phyloP scores from a whole-genome alignment of 345 rosid species.

The Nephelium lappaceum region DNA sequence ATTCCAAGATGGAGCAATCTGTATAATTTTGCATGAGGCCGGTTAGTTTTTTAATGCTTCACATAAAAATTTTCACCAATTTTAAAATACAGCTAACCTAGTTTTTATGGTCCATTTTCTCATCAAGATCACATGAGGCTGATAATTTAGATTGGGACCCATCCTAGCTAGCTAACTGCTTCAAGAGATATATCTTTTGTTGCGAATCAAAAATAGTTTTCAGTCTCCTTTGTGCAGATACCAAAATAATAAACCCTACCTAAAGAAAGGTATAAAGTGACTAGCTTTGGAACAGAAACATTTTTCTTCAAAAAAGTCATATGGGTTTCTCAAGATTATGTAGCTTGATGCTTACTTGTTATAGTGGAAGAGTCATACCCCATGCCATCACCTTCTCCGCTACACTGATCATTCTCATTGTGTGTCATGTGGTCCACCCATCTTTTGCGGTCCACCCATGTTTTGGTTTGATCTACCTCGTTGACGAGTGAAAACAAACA shows the following conservation, averaged over 20 bases:
- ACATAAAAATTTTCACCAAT: too few relatives aligned
- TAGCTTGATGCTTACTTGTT: not conserved
- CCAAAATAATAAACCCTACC: not conserved
- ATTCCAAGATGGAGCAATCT: not conserved
- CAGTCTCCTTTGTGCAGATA: not conserved
- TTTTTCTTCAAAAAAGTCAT: not conserved
- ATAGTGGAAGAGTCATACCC: not conserved
- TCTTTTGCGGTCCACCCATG: not conserved
- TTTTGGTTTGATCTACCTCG: not conserved
- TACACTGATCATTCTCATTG: not conserved
- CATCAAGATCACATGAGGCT: not conserved
- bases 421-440: not conserved
- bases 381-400: not conserved
- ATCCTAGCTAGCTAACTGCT: too few relatives aligned
- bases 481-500: too few relatives aligned
- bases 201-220: not conserved
- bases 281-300: not conserved
- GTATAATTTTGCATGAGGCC: not conserved
- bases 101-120: not conserved
- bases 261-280: slow-evolving; percentile 1
- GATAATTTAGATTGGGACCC: not conserved
- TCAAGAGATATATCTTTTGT: too few relatives aligned
- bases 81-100: too few relatives aligned
- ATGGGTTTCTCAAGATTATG: not conserved
- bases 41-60: too few relatives aligned